Evolutionary conservation across 352 stramenopile species (phyloP).

Genomic region (Pythium biforme): DNA sequence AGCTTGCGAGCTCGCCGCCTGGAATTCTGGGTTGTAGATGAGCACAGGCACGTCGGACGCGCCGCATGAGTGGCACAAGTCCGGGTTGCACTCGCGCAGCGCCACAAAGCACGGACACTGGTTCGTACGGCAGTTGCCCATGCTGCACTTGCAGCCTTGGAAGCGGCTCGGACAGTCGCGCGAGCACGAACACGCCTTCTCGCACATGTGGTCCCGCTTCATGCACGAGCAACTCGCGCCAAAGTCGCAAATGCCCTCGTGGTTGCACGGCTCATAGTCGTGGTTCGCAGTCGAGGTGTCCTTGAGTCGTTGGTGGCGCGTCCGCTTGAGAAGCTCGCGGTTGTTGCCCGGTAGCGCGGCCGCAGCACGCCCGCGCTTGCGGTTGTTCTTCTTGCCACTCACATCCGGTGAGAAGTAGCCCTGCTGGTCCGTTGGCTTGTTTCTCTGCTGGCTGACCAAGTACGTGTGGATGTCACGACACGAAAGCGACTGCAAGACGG

Average conservation of each 20-base stretch:
- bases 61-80: constrained; percentile 48
- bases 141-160: constrained; percentile 45
- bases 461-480: constrained; percentile 58
- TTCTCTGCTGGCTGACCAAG: constrained; percentile 44
- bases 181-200: constrained; percentile 83
- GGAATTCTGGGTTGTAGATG: constrained; percentile 22
- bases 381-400: constrained; percentile 34
- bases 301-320: constrained; percentile 60
- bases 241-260: constrained; percentile 61
- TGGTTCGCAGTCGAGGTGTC: constrained; percentile 56
- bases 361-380: constrained; percentile 43
- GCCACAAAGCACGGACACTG: constrained; percentile 50
- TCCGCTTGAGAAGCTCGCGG: constrained; percentile 59
- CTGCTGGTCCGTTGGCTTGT: constrained; percentile 16
- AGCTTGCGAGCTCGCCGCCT: constrained; percentile 15
- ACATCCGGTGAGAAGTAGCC: constrained; percentile 43
- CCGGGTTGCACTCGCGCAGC: constrained; percentile 56
- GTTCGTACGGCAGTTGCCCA: constrained; percentile 46
- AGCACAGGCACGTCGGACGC: constrained; percentile 42
- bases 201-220: constrained; percentile 72
- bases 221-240: constrained; percentile 66
- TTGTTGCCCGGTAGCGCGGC: constrained; percentile 39
- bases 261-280: constrained; percentile 79
- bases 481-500: constrained; percentile 49
- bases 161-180: constrained; percentile 72